These are phyloP conservation scores for Gossypium herbaceum DNA, from an alignment of 345 rosid species.

Conservation along the genomic window DNA sequence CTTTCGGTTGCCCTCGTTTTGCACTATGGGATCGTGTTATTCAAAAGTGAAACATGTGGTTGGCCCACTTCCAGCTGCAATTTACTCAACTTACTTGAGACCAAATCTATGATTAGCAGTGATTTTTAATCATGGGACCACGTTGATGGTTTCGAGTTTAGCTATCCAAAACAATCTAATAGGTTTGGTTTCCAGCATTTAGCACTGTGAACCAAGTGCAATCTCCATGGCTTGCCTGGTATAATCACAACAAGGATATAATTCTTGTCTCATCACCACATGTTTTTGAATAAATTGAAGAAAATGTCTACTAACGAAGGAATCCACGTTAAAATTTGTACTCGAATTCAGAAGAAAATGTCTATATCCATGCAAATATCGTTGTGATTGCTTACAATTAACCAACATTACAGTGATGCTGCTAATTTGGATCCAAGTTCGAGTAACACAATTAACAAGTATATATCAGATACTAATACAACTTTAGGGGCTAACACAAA, in stretches of 20 bases:
- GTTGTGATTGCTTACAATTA: neutral
- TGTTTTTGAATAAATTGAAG: too few species aligned
- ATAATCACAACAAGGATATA: neutral
- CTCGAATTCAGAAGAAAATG: neutral
- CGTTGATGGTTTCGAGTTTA: neutral
- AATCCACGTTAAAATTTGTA: neutral
- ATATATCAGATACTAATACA: neutral
- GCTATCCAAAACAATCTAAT: neutral
- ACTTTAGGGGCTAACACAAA: neutral
- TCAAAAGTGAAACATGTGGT: conserved; percentile 9
- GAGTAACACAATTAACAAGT: neutral
- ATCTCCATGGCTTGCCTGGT: neutral
- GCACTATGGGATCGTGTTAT: neutral
- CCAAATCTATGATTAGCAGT: conserved; percentile 10
- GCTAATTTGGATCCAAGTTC: neutral
- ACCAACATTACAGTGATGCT: neutral
- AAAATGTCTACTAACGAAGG: neutral
- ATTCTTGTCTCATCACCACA: neutral
- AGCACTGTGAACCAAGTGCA: neutral
- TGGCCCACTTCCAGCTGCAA: conserved; percentile 15
- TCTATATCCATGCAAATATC: neutral
- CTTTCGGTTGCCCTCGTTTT: conserved; percentile 15
- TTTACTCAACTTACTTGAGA: neutral
- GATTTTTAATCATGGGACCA: neutral
- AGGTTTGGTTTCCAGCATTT: neutral